These are phyloP conservation scores for Flammula alnicola DNA, from an alignment of 1,284 basidiomycete genomes.

Conservation along the genomic window DNA sequence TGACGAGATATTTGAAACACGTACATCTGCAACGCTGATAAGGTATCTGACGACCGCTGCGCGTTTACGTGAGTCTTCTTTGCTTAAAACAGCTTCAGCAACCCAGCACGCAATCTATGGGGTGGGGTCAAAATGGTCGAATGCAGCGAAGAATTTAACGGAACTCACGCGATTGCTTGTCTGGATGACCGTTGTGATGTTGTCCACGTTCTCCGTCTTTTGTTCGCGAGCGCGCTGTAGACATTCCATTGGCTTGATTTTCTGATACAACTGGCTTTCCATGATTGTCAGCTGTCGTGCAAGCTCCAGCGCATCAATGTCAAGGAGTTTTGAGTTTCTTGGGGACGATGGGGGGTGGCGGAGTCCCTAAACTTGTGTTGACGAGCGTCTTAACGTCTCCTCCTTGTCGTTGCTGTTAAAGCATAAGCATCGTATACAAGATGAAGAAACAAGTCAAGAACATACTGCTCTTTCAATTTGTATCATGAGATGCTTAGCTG, in stretches of 20 bases:
- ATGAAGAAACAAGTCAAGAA: no score
- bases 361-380: slow-evolving; percentile 54
- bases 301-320: slow-evolving; percentile 90
- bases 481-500: slow-evolving; percentile 74
- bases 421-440: slow-evolving; percentile 14
- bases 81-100: slow-evolving; percentile 83
- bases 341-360: slow-evolving; percentile 81
- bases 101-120: slow-evolving; percentile 95
- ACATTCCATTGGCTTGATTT: slow-evolving; percentile 92
- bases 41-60: slow-evolving; percentile 88
- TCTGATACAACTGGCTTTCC: slow-evolving; percentile 88
- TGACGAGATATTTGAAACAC: slow-evolving; percentile 36
- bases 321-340: slow-evolving; percentile 85
- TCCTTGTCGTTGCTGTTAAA: slow-evolving; percentile 57
- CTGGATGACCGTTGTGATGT: slow-evolving; percentile 90
- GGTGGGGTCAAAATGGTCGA: slow-evolving; percentile 2
- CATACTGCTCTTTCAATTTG: slow-evolving; percentile 80
- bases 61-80: slow-evolving; percentile 87
- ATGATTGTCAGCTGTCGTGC: slow-evolving; percentile 94
- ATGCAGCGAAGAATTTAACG: neutral
- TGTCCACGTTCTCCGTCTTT: slow-evolving; percentile 75
- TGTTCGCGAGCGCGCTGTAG: slow-evolving; percentile 81
- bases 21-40: slow-evolving; percentile 91
- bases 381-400: slow-evolving; percentile 55
- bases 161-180: slow-evolving; percentile 85